Evolutionary conservation across 2,329 filamentous ascomycete genomes (phyloP).

Genomic region (Huntiella savannae): DNA sequence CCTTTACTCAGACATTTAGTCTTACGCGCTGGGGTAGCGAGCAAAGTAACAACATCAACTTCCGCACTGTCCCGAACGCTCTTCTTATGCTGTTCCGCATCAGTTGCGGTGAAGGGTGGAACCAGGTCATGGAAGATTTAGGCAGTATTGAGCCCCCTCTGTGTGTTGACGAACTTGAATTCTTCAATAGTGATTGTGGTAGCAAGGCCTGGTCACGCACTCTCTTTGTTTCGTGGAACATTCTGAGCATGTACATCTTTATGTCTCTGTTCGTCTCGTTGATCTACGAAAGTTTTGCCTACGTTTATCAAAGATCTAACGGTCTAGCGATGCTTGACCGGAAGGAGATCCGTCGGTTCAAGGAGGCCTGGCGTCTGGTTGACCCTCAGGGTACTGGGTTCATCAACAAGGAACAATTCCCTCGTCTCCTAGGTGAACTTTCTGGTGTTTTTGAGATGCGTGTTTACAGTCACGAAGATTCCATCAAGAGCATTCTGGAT

Average conservation of each 20-base stretch:
- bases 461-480: constrained; percentile 82
- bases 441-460: constrained; percentile 95
- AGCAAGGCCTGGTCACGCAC: constrained; percentile 73
- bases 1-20: constrained; percentile 87
- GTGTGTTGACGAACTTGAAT: constrained; percentile 53
- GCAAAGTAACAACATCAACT: constrained; percentile 67
- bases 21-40: constrained; percentile 67
- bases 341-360: constrained; percentile 90
- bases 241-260: constrained; percentile 99
- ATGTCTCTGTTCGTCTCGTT: constrained; percentile 95
- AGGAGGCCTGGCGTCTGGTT: constrained; percentile 92
- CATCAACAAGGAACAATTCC: constrained; percentile 78
- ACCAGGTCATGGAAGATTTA: constrained; percentile 89
- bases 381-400: constrained; percentile 83
- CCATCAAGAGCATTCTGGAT: constrained; percentile 70
- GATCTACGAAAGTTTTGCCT: constrained; percentile 98
- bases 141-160: constrained; percentile 60
- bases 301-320: constrained; percentile 92
- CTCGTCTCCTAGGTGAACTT: constrained; percentile 71
- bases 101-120: constrained; percentile 93
- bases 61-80: constrained; percentile 83
- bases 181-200: constrained; percentile 83
- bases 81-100: constrained; percentile 83
- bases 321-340: constrained; percentile 79
- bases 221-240: constrained; percentile 93